Conservation (phyloP, 2,329 filamentous ascomycete species). For the Gnomoniopsis sp. region DNA sequence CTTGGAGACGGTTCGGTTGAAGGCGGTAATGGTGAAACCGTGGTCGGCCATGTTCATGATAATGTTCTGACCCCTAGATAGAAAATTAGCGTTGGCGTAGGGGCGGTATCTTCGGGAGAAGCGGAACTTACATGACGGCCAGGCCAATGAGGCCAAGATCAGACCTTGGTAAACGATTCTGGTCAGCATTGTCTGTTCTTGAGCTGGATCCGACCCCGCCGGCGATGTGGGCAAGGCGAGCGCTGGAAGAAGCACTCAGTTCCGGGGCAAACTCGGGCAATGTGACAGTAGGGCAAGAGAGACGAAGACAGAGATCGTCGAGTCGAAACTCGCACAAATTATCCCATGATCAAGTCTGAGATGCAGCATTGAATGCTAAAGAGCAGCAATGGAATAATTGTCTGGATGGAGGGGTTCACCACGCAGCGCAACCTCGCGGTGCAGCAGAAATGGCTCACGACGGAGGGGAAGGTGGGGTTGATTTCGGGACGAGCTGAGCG, state of each 20-base stretch:
- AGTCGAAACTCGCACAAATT: neutral
- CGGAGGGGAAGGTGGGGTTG: conserved; percentile 29
- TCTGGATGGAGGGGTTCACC: conserved; percentile 14
- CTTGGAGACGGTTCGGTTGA: conserved; percentile 98
- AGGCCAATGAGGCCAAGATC: conserved; percentile 91
- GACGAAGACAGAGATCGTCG: neutral
- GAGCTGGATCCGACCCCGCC: conserved; percentile 52
- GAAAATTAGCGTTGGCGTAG: conserved; percentile 5
- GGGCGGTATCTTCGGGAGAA: neutral
- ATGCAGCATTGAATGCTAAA: neutral
- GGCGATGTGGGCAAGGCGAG: conserved; percentile 71
- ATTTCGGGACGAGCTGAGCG: conserved; percentile 11
- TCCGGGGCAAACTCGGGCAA: conserved; percentile 25
- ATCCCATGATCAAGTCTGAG: neutral
- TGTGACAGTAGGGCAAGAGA: conserved; percentile 12
- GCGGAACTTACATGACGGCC: conserved; percentile 71
- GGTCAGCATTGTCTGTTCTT: conserved; percentile 50
- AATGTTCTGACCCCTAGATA: conserved; percentile 70
- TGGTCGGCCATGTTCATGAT: conserved; percentile 88
- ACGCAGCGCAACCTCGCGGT: conserved; percentile 19
- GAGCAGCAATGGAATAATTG: neutral
- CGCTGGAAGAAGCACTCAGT: conserved; percentile 50
- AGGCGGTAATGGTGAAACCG: conserved; percentile 95
- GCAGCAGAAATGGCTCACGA: conserved; percentile 22
- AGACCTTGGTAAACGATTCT: conserved; percentile 55